Evolutionary conservation across 2,329 filamentous ascomycete genomes (phyloP).

Genomic region (Neofusicoccum laricinum): DNA sequence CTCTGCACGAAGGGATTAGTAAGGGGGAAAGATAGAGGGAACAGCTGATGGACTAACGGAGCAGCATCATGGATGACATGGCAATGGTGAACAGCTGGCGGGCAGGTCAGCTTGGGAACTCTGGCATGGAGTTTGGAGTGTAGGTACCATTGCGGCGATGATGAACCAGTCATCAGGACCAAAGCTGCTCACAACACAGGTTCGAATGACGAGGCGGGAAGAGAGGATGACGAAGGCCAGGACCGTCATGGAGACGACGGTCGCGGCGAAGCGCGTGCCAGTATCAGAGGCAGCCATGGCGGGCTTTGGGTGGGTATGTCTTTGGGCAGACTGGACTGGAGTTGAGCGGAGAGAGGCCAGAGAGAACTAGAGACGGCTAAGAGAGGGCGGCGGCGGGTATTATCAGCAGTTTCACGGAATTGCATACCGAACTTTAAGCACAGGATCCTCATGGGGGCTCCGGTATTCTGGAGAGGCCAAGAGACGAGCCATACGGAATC

Average conservation of each 20-base stretch:
- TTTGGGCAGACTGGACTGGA: background rate
- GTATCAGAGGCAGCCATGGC: background rate
- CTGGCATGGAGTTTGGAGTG: background rate
- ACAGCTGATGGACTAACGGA: background rate
- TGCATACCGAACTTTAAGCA: background rate
- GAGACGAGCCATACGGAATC: background rate
- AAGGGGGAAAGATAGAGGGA: background rate
- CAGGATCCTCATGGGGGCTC: background rate
- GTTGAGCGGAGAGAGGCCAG: background rate
- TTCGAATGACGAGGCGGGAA: background rate
- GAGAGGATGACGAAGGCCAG: background rate
- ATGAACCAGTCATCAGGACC: slow-evolving; percentile 10
- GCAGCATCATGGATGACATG: background rate
- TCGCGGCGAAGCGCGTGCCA: background rate
- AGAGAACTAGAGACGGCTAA: background rate
- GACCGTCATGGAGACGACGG: slow-evolving; percentile 11
- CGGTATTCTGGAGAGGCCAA: background rate
- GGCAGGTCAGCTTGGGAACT: background rate
- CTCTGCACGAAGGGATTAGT: background rate
- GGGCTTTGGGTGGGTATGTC: background rate
- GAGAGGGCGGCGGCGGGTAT: slow-evolving; percentile 1
- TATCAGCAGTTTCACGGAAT: slow-evolving; percentile 1
- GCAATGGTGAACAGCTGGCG: background rate
- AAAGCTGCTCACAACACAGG: background rate
- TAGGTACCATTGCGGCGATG: slow-evolving; percentile 7